Percentiles rank a stretch among this genome's conserved stretches.
Conservation (phyloP, 1,284 basidiomycete genomes). For the Cryptococcus floricola region DNA sequence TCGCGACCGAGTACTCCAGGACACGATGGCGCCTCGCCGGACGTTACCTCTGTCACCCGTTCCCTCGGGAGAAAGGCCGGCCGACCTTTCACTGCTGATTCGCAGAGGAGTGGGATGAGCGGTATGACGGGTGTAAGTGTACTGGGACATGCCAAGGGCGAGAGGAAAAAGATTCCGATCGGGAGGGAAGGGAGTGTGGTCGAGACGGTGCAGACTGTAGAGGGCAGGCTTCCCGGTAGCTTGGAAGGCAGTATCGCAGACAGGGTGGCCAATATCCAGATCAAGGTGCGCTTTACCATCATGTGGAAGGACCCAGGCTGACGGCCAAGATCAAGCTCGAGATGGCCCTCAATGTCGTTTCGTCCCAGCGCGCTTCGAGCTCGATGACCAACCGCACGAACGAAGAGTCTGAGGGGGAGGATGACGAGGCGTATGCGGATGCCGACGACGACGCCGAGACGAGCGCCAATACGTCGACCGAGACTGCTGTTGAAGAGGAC, state of each 20-base stretch:
- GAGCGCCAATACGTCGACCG: background rate
- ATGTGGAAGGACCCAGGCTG: background rate
- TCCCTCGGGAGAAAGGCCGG: background rate
- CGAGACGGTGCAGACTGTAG: conserved; percentile 5
- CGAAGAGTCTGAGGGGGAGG: background rate
- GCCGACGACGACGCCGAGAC: background rate
- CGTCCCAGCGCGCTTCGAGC: conserved; percentile 4
- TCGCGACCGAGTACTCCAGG: conserved; percentile 8
- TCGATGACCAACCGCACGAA: too few relatives aligned
- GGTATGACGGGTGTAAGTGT: conserved; percentile 9
- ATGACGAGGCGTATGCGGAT: background rate
- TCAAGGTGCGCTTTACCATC: conserved; percentile 15
- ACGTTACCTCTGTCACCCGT: background rate
- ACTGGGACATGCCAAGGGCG: conserved; percentile 10
- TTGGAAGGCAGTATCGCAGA: conserved; percentile 12
- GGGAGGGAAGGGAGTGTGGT: background rate
- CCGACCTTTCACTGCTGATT: conserved; percentile 2
- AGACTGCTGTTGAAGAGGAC: background rate
- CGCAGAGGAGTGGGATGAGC: conserved; percentile 1
- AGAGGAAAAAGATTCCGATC: background rate
- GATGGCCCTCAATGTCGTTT: conserved; percentile 11
- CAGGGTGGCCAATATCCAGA: conserved; percentile 22
- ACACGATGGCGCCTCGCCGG: background rate
- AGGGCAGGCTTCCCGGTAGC: conserved; percentile 1
- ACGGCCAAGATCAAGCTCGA: conserved; percentile 10